Conservation (phyloP, 1,284 basidiomycete species). For the Sanghuangporus baumii region DNA sequence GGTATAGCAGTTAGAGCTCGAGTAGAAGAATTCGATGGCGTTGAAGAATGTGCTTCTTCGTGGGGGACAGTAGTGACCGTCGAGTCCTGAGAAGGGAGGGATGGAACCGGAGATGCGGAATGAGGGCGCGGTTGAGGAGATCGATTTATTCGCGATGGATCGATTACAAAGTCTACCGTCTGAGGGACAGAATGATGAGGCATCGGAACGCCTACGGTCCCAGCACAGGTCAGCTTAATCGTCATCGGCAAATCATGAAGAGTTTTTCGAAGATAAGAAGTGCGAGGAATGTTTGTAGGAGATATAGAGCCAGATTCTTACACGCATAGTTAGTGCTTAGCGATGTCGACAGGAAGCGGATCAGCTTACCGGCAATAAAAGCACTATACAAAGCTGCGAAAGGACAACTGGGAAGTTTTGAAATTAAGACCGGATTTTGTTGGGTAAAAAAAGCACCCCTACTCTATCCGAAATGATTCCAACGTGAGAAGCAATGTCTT, state of each 20-base stretch:
- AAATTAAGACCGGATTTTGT: background rate
- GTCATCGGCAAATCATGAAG: conserved; percentile 6
- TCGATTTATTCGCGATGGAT: conserved; percentile 6
- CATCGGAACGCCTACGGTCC: conserved; percentile 13
- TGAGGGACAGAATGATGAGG: conserved; percentile 11
- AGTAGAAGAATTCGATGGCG: background rate
- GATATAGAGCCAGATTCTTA: background rate
- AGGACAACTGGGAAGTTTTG: conserved; percentile 5
- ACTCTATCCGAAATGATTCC: conserved; percentile 6
- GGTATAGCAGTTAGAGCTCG: background rate
- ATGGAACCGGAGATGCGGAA: conserved; percentile 3
- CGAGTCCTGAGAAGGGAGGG: background rate
- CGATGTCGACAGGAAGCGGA: too few relatives aligned
- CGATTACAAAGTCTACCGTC: conserved; percentile 1
- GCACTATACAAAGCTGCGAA: conserved; percentile 14
- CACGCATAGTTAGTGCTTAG: background rate
- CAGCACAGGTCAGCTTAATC: conserved; percentile 8
- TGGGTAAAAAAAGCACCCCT: background rate
- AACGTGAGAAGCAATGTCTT: conserved; percentile 1
- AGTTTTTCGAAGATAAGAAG: conserved; percentile 11
- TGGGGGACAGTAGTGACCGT: background rate
- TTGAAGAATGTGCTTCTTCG: background rate
- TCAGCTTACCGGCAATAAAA: conserved; percentile 3
- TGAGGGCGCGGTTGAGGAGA: background rate
- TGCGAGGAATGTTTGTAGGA: background rate